A percentile compares a stretch with the other conserved stretches of the same genome.
Conservation (phyloP, 192 early-diverging fungal species). For the Endogone sp. region DNA sequence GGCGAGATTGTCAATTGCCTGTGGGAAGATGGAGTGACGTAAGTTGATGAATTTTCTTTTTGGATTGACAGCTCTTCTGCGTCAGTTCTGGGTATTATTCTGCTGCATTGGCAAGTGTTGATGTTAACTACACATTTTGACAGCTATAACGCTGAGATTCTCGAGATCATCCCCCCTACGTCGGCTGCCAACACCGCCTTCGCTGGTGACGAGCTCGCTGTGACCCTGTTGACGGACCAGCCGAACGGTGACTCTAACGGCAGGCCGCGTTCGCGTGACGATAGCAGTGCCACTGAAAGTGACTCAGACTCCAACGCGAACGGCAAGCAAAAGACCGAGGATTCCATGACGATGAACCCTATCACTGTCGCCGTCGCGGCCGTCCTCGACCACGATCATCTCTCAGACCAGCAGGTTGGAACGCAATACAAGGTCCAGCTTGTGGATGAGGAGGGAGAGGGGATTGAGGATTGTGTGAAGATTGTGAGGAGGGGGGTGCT, state of each 20-base stretch:
- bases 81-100: no score
- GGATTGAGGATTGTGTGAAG: conserved; percentile 45
- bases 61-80: no score
- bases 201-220: not conserved
- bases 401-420: not conserved
- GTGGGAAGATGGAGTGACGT: conserved; percentile 38
- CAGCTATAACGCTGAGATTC: conserved; percentile 41
- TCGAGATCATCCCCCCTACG: conserved; percentile 1
- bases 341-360: conserved; percentile 11
- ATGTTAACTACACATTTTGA: not conserved
- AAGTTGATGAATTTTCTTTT: conserved; percentile 8
- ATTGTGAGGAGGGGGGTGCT: conserved; percentile 28
- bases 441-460: conserved; percentile 47
- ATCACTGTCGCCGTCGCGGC: not conserved
- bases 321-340: conserved; percentile 3
- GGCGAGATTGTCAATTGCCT: conserved; percentile 51
- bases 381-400: not conserved
- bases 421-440: conserved; percentile 45
- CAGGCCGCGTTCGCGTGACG: not conserved
- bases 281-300: not conserved
- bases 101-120: no score
- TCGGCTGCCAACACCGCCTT: not conserved
- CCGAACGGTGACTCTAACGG: not conserved
- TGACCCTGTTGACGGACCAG: not conserved
- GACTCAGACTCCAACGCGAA: conserved; percentile 6